Evolutionary conservation across 2,329 filamentous ascomycete genomes (phyloP).

Genomic region (Clarireedia homoeocarpa): DNA sequence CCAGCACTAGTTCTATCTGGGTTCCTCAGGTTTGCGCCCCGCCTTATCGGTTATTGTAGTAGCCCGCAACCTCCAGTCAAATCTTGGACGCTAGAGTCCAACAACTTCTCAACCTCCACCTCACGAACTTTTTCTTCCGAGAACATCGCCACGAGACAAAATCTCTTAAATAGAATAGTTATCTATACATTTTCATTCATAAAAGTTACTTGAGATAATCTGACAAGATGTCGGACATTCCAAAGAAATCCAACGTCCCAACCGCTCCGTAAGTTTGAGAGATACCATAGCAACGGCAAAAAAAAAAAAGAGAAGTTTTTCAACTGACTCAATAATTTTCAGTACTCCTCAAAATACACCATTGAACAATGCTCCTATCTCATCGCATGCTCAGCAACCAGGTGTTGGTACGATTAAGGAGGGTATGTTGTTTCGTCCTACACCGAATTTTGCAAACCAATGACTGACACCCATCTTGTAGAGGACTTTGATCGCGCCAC

Average conservation of each 20-base stretch:
- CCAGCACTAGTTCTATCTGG: background rate
- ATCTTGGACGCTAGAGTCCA: constrained; percentile 10
- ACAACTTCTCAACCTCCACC: constrained; percentile 11
- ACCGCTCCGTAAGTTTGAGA: constrained; percentile 50
- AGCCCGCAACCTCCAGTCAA: constrained; percentile 9
- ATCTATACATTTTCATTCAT: background rate
- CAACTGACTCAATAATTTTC: constrained; percentile 28
- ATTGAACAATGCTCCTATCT: constrained; percentile 90
- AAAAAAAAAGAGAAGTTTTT: background rate
- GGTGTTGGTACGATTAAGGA: constrained; percentile 93
- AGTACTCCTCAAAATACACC: constrained; percentile 99
- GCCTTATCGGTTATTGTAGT: constrained; percentile 11
- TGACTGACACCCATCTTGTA: constrained; percentile 33
- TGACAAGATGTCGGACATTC: constrained; percentile 50
- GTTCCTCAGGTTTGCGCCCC: constrained; percentile 9
- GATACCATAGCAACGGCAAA: constrained; percentile 1
- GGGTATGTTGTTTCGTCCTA: constrained; percentile 53
- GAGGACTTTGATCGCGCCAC: constrained; percentile 85
- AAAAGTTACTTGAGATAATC: background rate
- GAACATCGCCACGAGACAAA: constrained; percentile 9
- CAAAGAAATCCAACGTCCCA: constrained; percentile 52
- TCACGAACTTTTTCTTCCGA: constrained; percentile 8
- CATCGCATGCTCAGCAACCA: constrained; percentile 92
- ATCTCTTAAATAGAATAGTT: constrained; percentile 5
- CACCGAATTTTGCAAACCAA: constrained; percentile 21